Percentiles rank a stretch among this genome's conserved stretches.
These are phyloP conservation scores for Solanum paucissectum DNA, from an alignment of 257 asterid species.

Conservation along the genomic window DNA sequence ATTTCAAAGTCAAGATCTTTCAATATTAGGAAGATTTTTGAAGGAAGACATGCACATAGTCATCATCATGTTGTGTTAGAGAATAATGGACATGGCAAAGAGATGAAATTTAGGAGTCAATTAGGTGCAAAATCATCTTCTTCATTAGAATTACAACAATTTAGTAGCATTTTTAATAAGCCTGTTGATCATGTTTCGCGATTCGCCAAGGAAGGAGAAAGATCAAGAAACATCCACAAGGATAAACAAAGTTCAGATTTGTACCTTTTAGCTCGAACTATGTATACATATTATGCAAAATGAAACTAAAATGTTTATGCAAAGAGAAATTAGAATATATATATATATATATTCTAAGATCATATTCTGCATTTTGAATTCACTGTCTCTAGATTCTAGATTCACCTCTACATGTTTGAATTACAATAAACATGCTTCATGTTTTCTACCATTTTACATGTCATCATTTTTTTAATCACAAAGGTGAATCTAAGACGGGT, in stretches of 20 bases:
- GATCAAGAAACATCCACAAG: slow-evolving; percentile 9
- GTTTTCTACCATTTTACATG: not conserved
- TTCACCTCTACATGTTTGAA: not conserved
- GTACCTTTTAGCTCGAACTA: not conserved
- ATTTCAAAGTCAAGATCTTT: slow-evolving; percentile 40
- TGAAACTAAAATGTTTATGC: not conserved
- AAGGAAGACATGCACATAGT: slow-evolving; percentile 21
- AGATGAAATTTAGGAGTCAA: slow-evolving; percentile 11
- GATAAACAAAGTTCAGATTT: slow-evolving; percentile 32
- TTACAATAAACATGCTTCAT: not conserved
- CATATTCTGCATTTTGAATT: not conserved
- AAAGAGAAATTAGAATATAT: not conserved
- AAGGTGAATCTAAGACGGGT: not conserved
- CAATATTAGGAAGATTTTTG: slow-evolving; percentile 38
- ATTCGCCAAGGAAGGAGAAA: slow-evolving; percentile 3
- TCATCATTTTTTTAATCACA: not conserved
- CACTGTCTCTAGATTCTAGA: not conserved
- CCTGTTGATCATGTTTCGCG: slow-evolving; percentile 19
- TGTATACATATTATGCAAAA: not conserved
- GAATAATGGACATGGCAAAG: slow-evolving; percentile 14
- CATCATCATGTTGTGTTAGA: slow-evolving; percentile 12
- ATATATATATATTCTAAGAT: not conserved
- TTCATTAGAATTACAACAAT: slow-evolving; percentile 9
- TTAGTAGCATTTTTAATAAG: slow-evolving; percentile 8
- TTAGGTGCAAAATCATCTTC: slow-evolving; percentile 2